Evolutionary conservation across 2,329 filamentous ascomycete species (phyloP).

Genomic region (Talaromyces sp.): DNA sequence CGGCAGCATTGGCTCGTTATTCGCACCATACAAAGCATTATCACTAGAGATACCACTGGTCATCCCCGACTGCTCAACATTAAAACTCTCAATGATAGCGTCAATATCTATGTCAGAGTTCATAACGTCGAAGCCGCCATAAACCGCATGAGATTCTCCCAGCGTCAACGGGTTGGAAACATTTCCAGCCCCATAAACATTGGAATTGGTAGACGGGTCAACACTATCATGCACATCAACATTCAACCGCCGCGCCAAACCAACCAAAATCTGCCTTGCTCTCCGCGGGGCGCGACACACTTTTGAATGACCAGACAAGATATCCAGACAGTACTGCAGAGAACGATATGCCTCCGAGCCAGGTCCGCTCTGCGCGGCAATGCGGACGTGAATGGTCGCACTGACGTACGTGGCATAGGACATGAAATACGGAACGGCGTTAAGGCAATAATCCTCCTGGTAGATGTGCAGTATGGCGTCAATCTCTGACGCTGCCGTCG

Average conservation of each 20-base stretch:
- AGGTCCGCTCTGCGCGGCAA: constrained; percentile 32
- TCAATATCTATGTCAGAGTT: constrained; percentile 22
- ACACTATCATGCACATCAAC: constrained; percentile 10
- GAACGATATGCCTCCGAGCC: constrained; percentile 23
- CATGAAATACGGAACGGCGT: constrained; percentile 42
- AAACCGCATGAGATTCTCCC: not conserved
- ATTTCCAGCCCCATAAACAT: not conserved
- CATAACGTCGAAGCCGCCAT: not conserved
- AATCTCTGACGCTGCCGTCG: constrained; percentile 30
- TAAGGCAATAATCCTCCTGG: constrained; percentile 36
- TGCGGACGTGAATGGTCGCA: constrained; percentile 49
- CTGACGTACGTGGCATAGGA: constrained; percentile 54
- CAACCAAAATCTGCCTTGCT: constrained; percentile 18
- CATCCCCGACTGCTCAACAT: constrained; percentile 13
- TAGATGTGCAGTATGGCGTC: constrained; percentile 33
- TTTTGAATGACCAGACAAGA: constrained; percentile 16
- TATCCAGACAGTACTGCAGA: constrained; percentile 16
- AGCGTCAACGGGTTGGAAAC: not conserved
- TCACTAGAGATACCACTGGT: not conserved
- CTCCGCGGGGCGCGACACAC: constrained; percentile 21
- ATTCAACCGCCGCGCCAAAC: constrained; percentile 16
- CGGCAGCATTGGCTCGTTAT: not conserved
- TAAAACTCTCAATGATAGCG: constrained; percentile 23
- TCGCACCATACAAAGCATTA: not conserved
- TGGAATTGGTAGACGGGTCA: not conserved